Base-by-base conservation (phyloP, 768 basidiomycete species). In the Mycena haematopus region DNA sequence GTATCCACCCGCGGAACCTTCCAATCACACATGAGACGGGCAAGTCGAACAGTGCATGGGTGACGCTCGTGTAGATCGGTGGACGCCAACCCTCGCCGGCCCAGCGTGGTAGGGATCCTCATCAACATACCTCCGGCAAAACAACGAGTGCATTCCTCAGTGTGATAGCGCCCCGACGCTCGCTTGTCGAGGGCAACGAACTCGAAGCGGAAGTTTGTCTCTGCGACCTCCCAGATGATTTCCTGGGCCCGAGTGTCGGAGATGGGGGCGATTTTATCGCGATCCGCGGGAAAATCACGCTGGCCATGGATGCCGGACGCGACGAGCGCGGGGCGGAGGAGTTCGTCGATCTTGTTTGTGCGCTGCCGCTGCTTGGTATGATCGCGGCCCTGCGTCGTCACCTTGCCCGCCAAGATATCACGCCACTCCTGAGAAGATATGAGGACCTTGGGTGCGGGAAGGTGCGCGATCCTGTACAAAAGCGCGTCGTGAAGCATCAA, bases 151-250 rank as follows among this genome's bases (percentile, higher is more conserved):
- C 59, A 60, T 10, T 49, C 19, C 6, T 60, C 59, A 2, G 33
- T 2, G 4, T 45, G 59, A 14, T 54, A 33, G 14, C 25, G 6
- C 1, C 52, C 11, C 8, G 33, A 38, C 0, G 59, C 59, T 0
- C 45, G 52, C 2, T 21, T 17, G 36, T 60, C 52, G 5, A 60
- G 42, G 1, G 45, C 52, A 0, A 60, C 25, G 7, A 60, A 29
- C n/a, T 60, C 59, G 19, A 38, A 60, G 24, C 59, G 59, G 25
- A 53, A 60, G 8, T 49, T 60, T 3, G 24, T 55, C 29, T 60
- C 59, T 25, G 59, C 59, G 17, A 60, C 4, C 2, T 7, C 19
- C 59, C 52, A 60, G 0, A 60, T 11, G 11, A 60, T 47, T 21
- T 49, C 52, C 11, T 36, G 3, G 7, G 51, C 42, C 1, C 44